Evolutionary conservation across 352 stramenopile genomes (phyloP), one percentile per base, ranked within the genome.

Genomic region (Aphanomyces astaci): DNA sequence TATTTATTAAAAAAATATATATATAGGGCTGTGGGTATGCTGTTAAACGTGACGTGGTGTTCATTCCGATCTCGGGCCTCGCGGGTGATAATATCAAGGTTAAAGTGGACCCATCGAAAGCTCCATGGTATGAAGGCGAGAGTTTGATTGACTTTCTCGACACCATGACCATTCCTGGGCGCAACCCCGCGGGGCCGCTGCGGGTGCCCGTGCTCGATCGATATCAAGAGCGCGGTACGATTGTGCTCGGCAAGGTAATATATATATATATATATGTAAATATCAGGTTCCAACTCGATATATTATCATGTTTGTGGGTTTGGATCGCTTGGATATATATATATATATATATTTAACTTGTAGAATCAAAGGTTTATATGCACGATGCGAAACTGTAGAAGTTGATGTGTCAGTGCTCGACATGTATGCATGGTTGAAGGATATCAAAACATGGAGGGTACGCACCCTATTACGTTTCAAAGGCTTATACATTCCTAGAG

Each of bases 11-110:
- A 9, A 3, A 19, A 22, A 19, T 63, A 22, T 9, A 53, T 9
- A 73, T 97, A 39, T 92, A 96, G 72, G 69, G 81, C 30, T 99
- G 95, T 68, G 97, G 97, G 5, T 99, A 98, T 71, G 95, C 89
- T n/a, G 96, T 98, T 53, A 99, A 99, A 80, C 94, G 84, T 36
- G 95, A 99, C 76, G 94, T 99, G 19, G 93, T 89, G 66, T 99
- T 99, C 76, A 90, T 99, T 59, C 96, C 97, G 27, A 97, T 99
- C 56, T 98, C 95, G 24, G 97, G 90, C 15, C 81, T 99, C 17
- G 87, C 77, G 28, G 97, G 97, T 9, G 93, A 96, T 65, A 99
- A 99, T 76, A 85, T 99, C 57, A 98, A 99, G 80, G 86, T 97
- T 24, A 80, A 89, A 70, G 52, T 92, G 1, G 73, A 77, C 27